A percentile compares a stretch with the other conserved stretches of the same genome.
These are phyloP conservation scores for Calycina marina DNA, from an alignment of 2,329 filamentous ascomycete genomes.

Conservation along the genomic window DNA sequence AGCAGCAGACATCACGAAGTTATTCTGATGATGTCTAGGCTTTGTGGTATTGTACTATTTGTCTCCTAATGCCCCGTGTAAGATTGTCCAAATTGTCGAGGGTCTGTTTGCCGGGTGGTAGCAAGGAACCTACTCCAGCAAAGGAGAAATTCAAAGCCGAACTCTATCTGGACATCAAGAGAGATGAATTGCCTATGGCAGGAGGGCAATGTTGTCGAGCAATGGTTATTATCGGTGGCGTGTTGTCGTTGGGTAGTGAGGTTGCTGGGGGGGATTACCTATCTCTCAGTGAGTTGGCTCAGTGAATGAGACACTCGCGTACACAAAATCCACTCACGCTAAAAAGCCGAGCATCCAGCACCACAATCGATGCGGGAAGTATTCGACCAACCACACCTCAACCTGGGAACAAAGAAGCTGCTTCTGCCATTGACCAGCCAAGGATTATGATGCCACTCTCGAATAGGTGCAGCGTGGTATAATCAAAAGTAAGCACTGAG, in stretches of 20 bases:
- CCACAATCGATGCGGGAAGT: not conserved
- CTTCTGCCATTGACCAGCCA: too few species aligned
- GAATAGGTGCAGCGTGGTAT: too few species aligned
- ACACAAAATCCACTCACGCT: not conserved
- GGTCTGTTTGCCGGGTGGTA: constrained; percentile 3
- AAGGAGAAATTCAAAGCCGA: constrained; percentile 9
- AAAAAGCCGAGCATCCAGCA: not conserved
- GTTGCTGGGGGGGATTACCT: constrained; percentile 2
- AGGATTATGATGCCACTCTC: too few species aligned
- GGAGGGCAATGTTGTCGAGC: not conserved
- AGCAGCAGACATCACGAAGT: constrained; percentile 16
- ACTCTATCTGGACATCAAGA: constrained; percentile 3
- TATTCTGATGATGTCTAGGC: constrained; percentile 19
- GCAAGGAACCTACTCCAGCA: constrained; percentile 2
- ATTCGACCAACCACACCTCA: not conserved
- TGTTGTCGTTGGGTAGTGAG: constrained; percentile 1
- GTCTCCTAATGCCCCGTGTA: constrained; percentile 5
- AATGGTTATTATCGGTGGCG: constrained; percentile 2
- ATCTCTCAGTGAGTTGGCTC: not conserved
- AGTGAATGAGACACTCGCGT: not conserved
- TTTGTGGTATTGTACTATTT: constrained; percentile 5
- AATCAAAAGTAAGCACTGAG: too few species aligned
- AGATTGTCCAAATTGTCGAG: constrained; percentile 4
- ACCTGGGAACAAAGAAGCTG: not conserved
- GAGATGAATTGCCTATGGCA: not conserved